Percentiles rank a stretch among this genome's conserved stretches.
Evolutionary conservation across 2,329 filamentous ascomycete genomes (phyloP).

Genomic region (Neoascochyta sp.): DNA sequence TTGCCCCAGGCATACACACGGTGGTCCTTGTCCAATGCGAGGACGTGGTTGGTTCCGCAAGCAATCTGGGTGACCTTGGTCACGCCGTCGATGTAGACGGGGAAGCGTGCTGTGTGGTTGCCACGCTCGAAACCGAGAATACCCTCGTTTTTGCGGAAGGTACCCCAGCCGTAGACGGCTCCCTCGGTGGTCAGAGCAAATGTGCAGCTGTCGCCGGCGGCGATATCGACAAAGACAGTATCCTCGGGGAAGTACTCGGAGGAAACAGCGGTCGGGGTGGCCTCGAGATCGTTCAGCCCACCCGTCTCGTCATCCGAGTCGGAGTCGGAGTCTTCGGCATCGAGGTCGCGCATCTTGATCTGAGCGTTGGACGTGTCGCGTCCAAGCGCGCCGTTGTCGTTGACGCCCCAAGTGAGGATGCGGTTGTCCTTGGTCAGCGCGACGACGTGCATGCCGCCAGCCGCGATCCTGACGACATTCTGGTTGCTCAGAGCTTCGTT

Average conservation of each 20-base stretch:
- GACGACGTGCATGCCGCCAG: slow-evolving; percentile 77
- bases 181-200: slow-evolving; percentile 74
- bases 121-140: slow-evolving; percentile 61
- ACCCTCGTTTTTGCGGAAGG: slow-evolving; percentile 68
- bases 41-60: slow-evolving; percentile 66
- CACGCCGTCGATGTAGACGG: slow-evolving; percentile 57
- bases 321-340: slow-evolving; percentile 46
- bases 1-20: slow-evolving; percentile 69
- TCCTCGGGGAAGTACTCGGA: slow-evolving; percentile 56
- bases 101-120: slow-evolving; percentile 38
- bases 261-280: slow-evolving; percentile 60
- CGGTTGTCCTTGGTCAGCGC: slow-evolving; percentile 76
- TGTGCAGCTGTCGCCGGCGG: slow-evolving; percentile 69
- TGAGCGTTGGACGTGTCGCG: slow-evolving; percentile 65
- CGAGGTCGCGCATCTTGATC: slow-evolving; percentile 56
- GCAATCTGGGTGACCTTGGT: slow-evolving; percentile 63
- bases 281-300: slow-evolving; percentile 68
- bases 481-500: slow-evolving; percentile 59
- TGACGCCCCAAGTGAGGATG: slow-evolving; percentile 83
- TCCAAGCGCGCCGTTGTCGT: slow-evolving; percentile 77
- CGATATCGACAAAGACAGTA: slow-evolving; percentile 63
- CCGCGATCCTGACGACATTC: slow-evolving; percentile 70
- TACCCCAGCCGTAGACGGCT: slow-evolving; percentile 78
- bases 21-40: slow-evolving; percentile 63
- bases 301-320: slow-evolving; percentile 54